phyloP scores from a whole-genome alignment of 73 alveolate genomes.

The Paramecium biaurelia region DNA sequence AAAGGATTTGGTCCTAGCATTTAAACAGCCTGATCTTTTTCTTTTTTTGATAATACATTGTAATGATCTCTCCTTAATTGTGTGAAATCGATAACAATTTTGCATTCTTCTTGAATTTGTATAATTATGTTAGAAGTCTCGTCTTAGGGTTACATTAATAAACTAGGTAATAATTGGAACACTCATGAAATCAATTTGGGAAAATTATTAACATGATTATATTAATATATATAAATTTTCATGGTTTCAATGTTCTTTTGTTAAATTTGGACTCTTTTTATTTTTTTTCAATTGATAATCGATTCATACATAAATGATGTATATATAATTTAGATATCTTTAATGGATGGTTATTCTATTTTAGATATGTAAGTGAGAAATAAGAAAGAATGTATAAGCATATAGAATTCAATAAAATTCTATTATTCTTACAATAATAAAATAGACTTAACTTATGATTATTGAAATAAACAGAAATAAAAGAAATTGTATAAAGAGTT shows the following conservation, averaged over 20 bases:
- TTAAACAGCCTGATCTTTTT: neutral
- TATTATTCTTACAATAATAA: neutral
- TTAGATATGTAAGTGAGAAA: no score
- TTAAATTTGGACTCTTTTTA: neutral
- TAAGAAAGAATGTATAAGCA: no score
- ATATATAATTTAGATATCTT: no score
- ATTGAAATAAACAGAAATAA: neutral
- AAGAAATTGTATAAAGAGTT: neutral
- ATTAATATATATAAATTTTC: neutral
- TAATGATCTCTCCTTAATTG: neutral
- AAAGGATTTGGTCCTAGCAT: conserved; percentile 19
- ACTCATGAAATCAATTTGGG: conserved; percentile 22
- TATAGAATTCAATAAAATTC: neutral
- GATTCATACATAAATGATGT: no score
- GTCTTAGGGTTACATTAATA: conserved; percentile 25
- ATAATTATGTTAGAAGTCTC: neutral
- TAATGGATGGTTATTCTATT: no score
- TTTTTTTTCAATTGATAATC: neutral
- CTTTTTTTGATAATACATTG: neutral
- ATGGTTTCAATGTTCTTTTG: neutral
- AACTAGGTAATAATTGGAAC: neutral
- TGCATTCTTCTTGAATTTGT: neutral
- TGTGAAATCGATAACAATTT: neutral
- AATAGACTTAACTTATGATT: neutral
- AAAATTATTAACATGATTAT: conserved; percentile 15